Conservation (phyloP, 768 basidiomycete species). For the Boletus reticulatus region DNA sequence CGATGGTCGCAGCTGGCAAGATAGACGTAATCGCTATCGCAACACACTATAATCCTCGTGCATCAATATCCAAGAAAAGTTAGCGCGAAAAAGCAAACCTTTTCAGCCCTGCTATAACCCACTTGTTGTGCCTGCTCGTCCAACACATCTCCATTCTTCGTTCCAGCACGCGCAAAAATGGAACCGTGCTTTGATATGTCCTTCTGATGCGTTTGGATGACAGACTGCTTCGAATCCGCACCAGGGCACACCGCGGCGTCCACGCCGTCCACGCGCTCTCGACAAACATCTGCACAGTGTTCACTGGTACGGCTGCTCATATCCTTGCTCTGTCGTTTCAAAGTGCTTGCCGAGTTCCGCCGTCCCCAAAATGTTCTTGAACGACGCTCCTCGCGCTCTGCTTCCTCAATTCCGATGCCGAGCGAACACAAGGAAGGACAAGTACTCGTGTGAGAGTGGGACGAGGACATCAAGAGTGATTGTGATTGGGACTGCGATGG, state of each 20-base stretch:
- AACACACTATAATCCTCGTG: constrained; percentile 13
- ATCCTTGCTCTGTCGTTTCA: constrained; percentile 9
- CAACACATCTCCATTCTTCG: constrained; percentile 17
- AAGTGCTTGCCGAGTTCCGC: constrained; percentile 8
- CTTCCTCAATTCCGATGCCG: constrained; percentile 24
- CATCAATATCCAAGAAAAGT: neutral
- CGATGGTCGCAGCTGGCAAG: constrained; percentile 16
- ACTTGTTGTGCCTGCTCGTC: constrained; percentile 10
- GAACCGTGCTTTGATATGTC: constrained; percentile 33
- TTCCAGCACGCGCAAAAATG: constrained; percentile 15
- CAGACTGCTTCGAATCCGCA: neutral
- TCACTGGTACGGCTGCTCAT: neutral
- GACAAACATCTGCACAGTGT: neutral
- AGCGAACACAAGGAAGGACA: constrained; percentile 19
- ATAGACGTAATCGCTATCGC: constrained; percentile 29
- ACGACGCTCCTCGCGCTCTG: constrained; percentile 20
- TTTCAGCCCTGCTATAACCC: constrained; percentile 31
- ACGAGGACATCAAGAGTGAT: constrained; percentile 12
- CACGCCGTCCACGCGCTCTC: neutral
- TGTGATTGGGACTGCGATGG: constrained; percentile 21
- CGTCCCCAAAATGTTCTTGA: constrained; percentile 20
- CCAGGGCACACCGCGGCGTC: neutral
- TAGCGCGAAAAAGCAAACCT: constrained; percentile 2
- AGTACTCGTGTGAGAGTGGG: constrained; percentile 14
- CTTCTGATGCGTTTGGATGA: constrained; percentile 1